These are phyloP conservation scores for Phanerochaete carnosa DNA, from an alignment of 768 basidiomycete genomes.

Conservation along the genomic window DNA sequence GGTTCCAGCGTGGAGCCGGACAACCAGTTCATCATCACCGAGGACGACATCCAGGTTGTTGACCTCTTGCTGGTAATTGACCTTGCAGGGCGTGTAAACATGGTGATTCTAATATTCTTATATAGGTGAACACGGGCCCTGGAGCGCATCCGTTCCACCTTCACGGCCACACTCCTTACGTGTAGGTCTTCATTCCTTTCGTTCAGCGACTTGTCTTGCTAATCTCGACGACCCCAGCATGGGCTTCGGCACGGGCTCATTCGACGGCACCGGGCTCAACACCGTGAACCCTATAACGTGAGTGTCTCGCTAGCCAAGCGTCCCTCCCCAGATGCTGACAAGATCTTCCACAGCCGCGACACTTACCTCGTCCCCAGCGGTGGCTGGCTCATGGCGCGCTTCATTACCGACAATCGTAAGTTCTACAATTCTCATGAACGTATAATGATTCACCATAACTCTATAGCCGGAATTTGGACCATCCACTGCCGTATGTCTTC, in stretches of 20 bases:
- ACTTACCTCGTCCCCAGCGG: constrained; percentile 38
- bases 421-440: not conserved
- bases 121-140: constrained; percentile 23
- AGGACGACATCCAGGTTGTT: constrained; percentile 19
- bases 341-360: constrained; percentile 36
- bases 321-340: not conserved
- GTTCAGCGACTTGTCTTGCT: not conserved
- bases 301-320: not conserved
- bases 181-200: constrained; percentile 1
- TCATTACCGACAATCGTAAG: constrained; percentile 36
- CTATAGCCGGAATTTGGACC: constrained; percentile 37
- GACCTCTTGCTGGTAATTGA: constrained; percentile 20
- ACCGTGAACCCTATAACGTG: constrained; percentile 32
- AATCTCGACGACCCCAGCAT: constrained; percentile 27
- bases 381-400: constrained; percentile 36
- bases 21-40: constrained; percentile 22
- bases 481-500: constrained; percentile 38
- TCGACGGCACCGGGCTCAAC: constrained; percentile 27
- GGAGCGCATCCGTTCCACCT: constrained; percentile 36
- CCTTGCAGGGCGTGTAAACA: not conserved
- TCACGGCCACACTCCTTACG: constrained; percentile 29
- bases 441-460: not conserved
- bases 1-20: constrained; percentile 11
- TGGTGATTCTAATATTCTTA: not conserved
- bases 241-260: constrained; percentile 32